phyloP scores from a whole-genome alignment of 805 yeast species.

The Scheffersomyces lignosus region DNA sequence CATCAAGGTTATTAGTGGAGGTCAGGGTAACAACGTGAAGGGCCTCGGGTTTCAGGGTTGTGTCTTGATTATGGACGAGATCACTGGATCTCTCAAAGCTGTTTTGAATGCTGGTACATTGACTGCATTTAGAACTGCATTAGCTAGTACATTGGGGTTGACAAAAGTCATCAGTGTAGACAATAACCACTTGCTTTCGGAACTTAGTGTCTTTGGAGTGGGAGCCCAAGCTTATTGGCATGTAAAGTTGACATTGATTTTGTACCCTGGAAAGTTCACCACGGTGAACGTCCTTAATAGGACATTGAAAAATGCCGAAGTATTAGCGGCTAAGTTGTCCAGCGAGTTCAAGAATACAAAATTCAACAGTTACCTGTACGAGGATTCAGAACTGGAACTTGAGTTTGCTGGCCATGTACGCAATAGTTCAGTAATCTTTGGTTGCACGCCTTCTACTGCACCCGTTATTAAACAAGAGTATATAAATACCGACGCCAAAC shows the following conservation, averaged over 20 bases:
- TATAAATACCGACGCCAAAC: conserved; percentile 26
- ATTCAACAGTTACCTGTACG: conserved; percentile 19
- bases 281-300: conserved; percentile 50
- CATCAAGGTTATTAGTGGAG: conserved; percentile 59
- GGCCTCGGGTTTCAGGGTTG: conserved; percentile 60
- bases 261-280: conserved; percentile 37
- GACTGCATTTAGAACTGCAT: conserved; percentile 69
- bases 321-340: conserved; percentile 22
- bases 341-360: conserved; percentile 26
- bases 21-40: conserved; percentile 31
- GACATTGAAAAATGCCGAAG: conserved; percentile 38
- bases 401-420: conserved; percentile 24
- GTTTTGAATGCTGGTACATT: conserved; percentile 56
- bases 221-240: conserved; percentile 73
- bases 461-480: conserved; percentile 42
- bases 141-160: conserved; percentile 52
- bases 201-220: conserved; percentile 51
- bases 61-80: conserved; percentile 49
- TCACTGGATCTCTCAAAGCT: conserved; percentile 52
- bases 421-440: conserved; percentile 51
- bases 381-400: conserved; percentile 8
- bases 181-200: conserved; percentile 26
- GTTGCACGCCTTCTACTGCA: conserved; percentile 58
- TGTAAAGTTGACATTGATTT: conserved; percentile 38
- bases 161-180: conserved; percentile 23